A percentile compares a stretch with the other conserved stretches of the same genome.
Evolutionary conservation across 371 early-diverging fungal species (phyloP).

Genomic region (Dichotomocladium elegans): DNA sequence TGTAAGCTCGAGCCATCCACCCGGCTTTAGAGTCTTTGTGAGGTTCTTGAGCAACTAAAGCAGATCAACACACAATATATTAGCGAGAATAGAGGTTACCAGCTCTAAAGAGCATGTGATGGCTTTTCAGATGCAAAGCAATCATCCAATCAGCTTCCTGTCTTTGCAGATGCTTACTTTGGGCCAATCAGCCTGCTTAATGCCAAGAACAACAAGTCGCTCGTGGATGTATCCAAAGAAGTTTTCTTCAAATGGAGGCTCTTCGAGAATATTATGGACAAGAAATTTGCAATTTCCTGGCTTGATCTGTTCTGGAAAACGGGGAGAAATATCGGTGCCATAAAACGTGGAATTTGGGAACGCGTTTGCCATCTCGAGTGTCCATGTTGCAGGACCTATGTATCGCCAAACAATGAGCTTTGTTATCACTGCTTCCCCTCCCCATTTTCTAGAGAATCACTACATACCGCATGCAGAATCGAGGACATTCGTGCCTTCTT

Average conservation of each 20-base stretch:
- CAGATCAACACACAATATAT: neutral
- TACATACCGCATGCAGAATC: constrained; percentile 17
- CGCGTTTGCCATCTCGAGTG: constrained; percentile 13
- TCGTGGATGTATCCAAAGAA: constrained; percentile 55
- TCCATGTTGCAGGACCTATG: constrained; percentile 32
- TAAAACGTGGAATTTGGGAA: constrained; percentile 14
- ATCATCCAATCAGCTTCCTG: neutral
- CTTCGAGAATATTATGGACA: constrained; percentile 49
- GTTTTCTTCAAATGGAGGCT: constrained; percentile 47
- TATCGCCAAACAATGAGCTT: constrained; percentile 3
- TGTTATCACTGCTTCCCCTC: neutral
- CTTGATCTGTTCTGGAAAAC: constrained; percentile 9
- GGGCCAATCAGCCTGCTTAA: constrained; percentile 25
- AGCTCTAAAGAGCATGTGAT: too few species aligned
- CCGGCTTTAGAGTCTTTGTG: constrained; percentile 29
- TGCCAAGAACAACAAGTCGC: constrained; percentile 28
- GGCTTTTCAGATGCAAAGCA: neutral
- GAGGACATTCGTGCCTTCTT: constrained; percentile 15
- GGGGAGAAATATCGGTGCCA: constrained; percentile 9
- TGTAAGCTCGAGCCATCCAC: constrained; percentile 42
- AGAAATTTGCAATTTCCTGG: constrained; percentile 39
- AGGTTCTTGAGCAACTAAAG: neutral
- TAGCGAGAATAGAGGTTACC: too few species aligned
- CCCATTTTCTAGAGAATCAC: neutral
- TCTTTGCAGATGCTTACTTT: constrained; percentile 14